phyloP scores from a whole-genome alignment of 805 yeast species.

The Saccharomyces kudriavzevii region DNA sequence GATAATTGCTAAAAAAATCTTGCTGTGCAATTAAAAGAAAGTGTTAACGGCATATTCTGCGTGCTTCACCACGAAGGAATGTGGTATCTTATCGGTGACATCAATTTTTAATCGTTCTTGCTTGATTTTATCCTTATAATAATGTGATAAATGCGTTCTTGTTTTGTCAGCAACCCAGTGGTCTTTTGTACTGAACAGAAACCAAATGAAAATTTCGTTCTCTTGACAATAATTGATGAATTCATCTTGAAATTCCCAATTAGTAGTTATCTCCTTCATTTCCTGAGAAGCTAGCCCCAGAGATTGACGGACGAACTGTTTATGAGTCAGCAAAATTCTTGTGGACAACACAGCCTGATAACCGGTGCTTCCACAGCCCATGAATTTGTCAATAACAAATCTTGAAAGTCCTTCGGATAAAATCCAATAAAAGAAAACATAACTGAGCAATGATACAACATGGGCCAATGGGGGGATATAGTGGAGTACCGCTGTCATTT shows the following conservation, averaged over 20 bases:
- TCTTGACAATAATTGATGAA: slow-evolving; percentile 30
- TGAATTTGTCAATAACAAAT: slow-evolving; percentile 21
- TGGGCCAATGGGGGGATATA: slow-evolving; percentile 25
- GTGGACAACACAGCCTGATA: slow-evolving; percentile 37
- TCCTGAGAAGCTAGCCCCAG: slow-evolving; percentile 53
- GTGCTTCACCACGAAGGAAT: slow-evolving; percentile 54
- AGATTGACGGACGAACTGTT: slow-evolving; percentile 44
- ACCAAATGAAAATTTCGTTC: slow-evolving; percentile 37
- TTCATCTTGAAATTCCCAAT: slow-evolving; percentile 43
- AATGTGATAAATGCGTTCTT: slow-evolving; percentile 35
- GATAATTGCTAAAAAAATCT: neutral
- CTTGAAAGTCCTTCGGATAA: slow-evolving; percentile 24
- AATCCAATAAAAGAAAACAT: slow-evolving; percentile 16
- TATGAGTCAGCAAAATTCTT: slow-evolving; percentile 34
- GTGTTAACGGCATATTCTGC: slow-evolving; percentile 33
- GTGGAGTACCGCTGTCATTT: slow-evolving; percentile 23
- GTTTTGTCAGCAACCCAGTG: slow-evolving; percentile 57
- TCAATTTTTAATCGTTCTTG: slow-evolving; percentile 23
- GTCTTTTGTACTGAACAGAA: slow-evolving; percentile 50
- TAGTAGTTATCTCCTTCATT: slow-evolving; percentile 43
- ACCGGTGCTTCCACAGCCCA: slow-evolving; percentile 20
- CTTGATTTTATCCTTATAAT: slow-evolving; percentile 27
- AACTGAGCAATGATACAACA: slow-evolving; percentile 24
- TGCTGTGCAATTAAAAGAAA: slow-evolving; percentile 6
- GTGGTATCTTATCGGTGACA: slow-evolving; percentile 36